A percentile compares a stretch with the other conserved stretches of the same genome.
Conservation (phyloP, 1,284 basidiomycete species). For the Amylostereum areolatum region DNA sequence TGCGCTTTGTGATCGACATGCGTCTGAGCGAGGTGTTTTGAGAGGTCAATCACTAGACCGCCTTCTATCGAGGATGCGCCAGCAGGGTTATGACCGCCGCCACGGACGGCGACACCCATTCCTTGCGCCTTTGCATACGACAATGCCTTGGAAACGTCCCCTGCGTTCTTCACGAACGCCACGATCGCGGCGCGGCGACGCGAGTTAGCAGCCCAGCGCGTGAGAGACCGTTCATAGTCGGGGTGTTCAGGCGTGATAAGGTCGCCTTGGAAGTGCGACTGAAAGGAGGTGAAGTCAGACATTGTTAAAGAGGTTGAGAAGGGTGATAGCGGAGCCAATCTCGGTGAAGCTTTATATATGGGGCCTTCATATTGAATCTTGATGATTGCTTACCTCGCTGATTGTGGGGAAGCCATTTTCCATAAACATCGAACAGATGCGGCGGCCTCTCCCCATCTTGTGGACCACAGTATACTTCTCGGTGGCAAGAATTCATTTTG, state of each 20-base stretch:
- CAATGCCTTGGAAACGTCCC: slow-evolving; percentile 38
- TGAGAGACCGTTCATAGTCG: not conserved
- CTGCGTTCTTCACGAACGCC: slow-evolving; percentile 28
- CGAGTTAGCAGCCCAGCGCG: not conserved
- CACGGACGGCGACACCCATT: slow-evolving; percentile 40
- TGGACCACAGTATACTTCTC: no score
- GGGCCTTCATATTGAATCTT: no score
- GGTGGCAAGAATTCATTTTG: no score
- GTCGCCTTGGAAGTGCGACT: slow-evolving; percentile 33
- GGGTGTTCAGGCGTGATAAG: slow-evolving; percentile 14
- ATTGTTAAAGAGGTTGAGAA: not conserved
- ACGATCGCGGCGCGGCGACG: slow-evolving; percentile 1
- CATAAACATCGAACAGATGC: no score
- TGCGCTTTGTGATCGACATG: slow-evolving; percentile 36
- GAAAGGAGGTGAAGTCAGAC: slow-evolving; percentile 1
- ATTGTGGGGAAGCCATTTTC: no score
- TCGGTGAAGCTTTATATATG: no score
- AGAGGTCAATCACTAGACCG: slow-evolving; percentile 55
- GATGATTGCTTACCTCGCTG: no score
- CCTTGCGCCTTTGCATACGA: slow-evolving; percentile 31
- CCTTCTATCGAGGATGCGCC: slow-evolving; percentile 44
- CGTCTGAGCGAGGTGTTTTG: slow-evolving; percentile 35
- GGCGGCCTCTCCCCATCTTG: no score
- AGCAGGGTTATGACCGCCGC: slow-evolving; percentile 48
- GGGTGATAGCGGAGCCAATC: not conserved